Conservation (phyloP, 176 grass and related monocot species). For the Cenchrus americanus region DNA sequence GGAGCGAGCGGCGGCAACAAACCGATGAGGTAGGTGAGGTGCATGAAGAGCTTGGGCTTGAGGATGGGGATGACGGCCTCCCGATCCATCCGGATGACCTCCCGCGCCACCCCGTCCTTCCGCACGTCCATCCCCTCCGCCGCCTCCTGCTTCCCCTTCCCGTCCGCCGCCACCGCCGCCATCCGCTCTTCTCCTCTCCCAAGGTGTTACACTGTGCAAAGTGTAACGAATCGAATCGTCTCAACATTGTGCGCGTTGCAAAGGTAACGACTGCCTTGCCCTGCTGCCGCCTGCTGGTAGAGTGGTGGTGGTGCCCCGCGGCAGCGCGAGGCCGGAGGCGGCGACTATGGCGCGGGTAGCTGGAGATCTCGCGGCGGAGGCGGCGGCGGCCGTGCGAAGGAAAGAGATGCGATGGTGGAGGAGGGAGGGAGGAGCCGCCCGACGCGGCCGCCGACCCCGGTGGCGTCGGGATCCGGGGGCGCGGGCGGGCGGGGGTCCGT, state of each 20-base stretch:
- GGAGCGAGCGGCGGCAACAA: too few species aligned
- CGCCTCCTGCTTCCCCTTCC: background rate
- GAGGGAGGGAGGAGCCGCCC: too few species aligned
- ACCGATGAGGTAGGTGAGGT: conserved; percentile 79
- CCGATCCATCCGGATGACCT: conserved; percentile 71
- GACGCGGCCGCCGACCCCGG: too few species aligned
- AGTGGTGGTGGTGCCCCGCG: conserved; percentile 3
- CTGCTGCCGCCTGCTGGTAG: background rate
- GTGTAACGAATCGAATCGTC: background rate
- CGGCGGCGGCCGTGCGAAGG: too few species aligned
- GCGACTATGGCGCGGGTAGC: too few species aligned
- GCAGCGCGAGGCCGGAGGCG: too few species aligned
- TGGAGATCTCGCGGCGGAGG: too few species aligned
- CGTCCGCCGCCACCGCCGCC: background rate
- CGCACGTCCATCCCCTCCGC: conserved; percentile 30
- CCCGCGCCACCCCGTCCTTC: conserved; percentile 55
- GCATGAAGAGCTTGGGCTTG: conserved; percentile 87
- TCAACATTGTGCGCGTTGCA: background rate
- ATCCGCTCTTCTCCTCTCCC: background rate
- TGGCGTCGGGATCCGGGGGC: too few species aligned
- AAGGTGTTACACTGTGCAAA: background rate
- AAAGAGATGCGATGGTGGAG: too few species aligned
- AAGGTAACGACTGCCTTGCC: too few species aligned
- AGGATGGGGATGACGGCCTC: conserved; percentile 81
- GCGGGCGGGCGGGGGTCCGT: too few species aligned